Conservation (phyloP, 495 filamentous ascomycete genomes). For the Penicillium pancosmium region DNA sequence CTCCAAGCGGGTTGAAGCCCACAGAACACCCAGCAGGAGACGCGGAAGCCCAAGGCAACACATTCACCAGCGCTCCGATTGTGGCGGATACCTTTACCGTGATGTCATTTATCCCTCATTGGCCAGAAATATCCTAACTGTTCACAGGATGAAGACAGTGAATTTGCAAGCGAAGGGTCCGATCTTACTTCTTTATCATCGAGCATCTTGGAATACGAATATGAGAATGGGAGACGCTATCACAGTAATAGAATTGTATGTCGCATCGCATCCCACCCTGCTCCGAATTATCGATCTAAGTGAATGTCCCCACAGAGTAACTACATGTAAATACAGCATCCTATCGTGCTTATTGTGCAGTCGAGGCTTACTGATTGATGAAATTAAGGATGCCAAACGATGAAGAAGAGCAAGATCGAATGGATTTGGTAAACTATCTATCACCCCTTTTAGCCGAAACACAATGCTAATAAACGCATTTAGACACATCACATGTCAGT, state of each 20-base stretch:
- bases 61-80: not conserved
- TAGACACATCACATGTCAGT: slow-evolving; percentile 20
- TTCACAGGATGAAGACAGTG: slow-evolving; percentile 5
- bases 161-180: slow-evolving; percentile 8
- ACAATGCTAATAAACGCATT: too few relatives aligned
- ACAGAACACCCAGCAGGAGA: not conserved
- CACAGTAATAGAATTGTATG: slow-evolving; percentile 61
- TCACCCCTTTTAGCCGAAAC: not conserved
- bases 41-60: not conserved
- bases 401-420: slow-evolving; percentile 63
- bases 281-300: not conserved
- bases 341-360: not conserved
- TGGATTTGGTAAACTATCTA: slow-evolving; percentile 52
- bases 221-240: slow-evolving; percentile 67
- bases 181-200: slow-evolving; percentile 31
- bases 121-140: not conserved
- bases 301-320: not conserved
- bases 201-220: slow-evolving; percentile 37
- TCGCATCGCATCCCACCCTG: not conserved
- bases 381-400: slow-evolving; percentile 55
- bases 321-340: not conserved
- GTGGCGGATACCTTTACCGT: not conserved
- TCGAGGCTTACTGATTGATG: not conserved
- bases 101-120: not conserved
- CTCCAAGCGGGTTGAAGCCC: not conserved